phyloP scores from a whole-genome alignment of 768 basidiomycete genomes.

The Tylopilus felleus region DNA sequence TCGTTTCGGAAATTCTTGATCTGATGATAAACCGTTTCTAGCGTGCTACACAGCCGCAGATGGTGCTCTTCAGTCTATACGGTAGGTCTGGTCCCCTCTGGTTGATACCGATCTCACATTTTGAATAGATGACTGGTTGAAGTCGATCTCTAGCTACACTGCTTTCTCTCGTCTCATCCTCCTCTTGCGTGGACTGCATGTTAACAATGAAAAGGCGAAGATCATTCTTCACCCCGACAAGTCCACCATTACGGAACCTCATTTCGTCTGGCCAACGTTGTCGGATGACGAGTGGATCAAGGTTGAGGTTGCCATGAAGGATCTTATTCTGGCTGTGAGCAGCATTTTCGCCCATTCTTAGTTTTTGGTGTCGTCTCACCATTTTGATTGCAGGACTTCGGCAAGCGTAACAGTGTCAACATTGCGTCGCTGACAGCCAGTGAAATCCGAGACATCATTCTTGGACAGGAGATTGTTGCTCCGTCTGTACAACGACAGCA shows the following conservation, averaged over 20 bases:
- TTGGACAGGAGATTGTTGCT: conserved; percentile 97
- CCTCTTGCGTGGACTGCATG: conserved; percentile 94
- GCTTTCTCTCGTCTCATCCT: conserved; percentile 98
- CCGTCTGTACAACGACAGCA: conserved; percentile 96
- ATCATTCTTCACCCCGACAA: conserved; percentile 97
- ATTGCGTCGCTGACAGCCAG: conserved; percentile 95
- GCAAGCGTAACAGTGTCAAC: conserved; percentile 98
- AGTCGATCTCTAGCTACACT: conserved; percentile 97
- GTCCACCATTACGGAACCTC: conserved; percentile 92
- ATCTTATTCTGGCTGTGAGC: conserved; percentile 83
- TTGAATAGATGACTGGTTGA: conserved; percentile 88
- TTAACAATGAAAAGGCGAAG: conserved; percentile 99
- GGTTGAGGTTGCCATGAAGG: conserved; percentile 98
- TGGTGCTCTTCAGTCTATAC: conserved; percentile 98
- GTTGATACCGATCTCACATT: conserved; percentile 5
- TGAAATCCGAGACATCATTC: conserved; percentile 96
- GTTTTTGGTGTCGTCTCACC: conserved; percentile 12
- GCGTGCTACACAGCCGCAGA: conserved; percentile 97
- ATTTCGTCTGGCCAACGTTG: conserved; percentile 96
- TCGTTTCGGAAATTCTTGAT: not conserved
- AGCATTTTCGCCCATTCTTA: not conserved
- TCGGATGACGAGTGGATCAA: conserved; percentile 98
- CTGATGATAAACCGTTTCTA: conserved; percentile 25
- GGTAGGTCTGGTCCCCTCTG: conserved; percentile 39
- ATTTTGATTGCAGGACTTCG: conserved; percentile 69